Percentiles rank a stretch among this genome's conserved stretches.
Conservation (phyloP, 2,329 filamentous ascomycete species). For the Penicillium sp. region DNA sequence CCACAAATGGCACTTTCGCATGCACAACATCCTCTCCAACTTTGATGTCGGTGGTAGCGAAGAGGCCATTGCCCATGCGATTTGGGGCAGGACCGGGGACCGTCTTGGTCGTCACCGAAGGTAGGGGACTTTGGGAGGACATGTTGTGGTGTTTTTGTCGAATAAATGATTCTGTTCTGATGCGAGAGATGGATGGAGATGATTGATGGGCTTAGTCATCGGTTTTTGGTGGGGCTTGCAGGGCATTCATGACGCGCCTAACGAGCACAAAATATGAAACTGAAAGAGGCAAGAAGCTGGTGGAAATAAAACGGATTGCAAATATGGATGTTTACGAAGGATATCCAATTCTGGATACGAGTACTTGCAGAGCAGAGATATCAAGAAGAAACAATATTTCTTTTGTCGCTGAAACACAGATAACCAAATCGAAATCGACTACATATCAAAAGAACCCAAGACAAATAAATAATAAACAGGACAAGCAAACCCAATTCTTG, state of each 20-base stretch:
- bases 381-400: slow-evolving; percentile 27
- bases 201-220: slow-evolving; percentile 20
- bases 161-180: neutral
- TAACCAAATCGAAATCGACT: slow-evolving; percentile 34
- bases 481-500: slow-evolving; percentile 23
- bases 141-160: slow-evolving; percentile 27
- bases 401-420: slow-evolving; percentile 41
- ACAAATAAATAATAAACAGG: slow-evolving; percentile 18
- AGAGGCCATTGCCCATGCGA: slow-evolving; percentile 60
- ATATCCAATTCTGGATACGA: neutral
- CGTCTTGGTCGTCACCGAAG: slow-evolving; percentile 34
- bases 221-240: slow-evolving; percentile 5
- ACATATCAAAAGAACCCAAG: slow-evolving; percentile 23
- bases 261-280: neutral
- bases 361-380: neutral
- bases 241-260: neutral
- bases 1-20: slow-evolving; percentile 59
- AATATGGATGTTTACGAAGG: neutral
- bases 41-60: slow-evolving; percentile 56
- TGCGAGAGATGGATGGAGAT: slow-evolving; percentile 6
- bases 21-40: slow-evolving; percentile 57
- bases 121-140: slow-evolving; percentile 24
- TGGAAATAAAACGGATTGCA: neutral
- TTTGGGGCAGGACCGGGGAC: slow-evolving; percentile 32
- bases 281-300: neutral